Conservation (phyloP, 2,329 filamentous ascomycete species). For the Gaeumannomyces sp. region DNA sequence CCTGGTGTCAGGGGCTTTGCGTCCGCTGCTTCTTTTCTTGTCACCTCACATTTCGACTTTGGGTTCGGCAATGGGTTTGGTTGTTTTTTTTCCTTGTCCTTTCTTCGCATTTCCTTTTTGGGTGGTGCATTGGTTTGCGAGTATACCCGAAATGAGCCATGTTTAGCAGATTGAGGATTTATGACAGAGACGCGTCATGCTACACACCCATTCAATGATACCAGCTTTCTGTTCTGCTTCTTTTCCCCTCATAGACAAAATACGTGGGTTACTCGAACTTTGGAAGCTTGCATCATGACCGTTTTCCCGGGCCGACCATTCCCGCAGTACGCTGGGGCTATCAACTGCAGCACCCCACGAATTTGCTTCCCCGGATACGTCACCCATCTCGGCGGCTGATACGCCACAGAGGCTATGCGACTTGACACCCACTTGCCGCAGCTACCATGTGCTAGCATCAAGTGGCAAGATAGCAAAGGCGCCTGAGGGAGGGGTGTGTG, state of each 20-base stretch:
- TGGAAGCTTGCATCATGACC: not conserved
- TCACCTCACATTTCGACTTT: not conserved
- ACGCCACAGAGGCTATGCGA: not conserved
- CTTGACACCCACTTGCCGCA: no score
- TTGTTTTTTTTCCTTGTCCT: conserved; percentile 7
- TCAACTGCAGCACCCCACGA: not conserved
- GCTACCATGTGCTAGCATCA: no score
- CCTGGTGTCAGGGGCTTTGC: not conserved
- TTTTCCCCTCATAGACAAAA: not conserved
- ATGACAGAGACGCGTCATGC: not conserved
- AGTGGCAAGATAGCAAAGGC: no score
- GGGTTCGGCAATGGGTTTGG: not conserved
- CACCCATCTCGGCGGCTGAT: not conserved
- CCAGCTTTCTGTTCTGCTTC: not conserved
- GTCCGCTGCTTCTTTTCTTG: not conserved
- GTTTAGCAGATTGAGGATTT: not conserved
- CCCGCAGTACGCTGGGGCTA: not conserved
- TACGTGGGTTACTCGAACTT: not conserved
- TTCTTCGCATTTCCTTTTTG: conserved; percentile 4
- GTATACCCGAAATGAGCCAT: not conserved
- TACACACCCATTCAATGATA: conserved; percentile 1
- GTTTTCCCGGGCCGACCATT: not conserved
- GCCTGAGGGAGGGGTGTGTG: no score
- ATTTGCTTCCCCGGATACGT: not conserved
- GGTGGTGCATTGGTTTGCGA: not conserved